phyloP scores from a whole-genome alignment of 108 stramenopile genomes.

The Nitzschia inconspicua region DNA sequence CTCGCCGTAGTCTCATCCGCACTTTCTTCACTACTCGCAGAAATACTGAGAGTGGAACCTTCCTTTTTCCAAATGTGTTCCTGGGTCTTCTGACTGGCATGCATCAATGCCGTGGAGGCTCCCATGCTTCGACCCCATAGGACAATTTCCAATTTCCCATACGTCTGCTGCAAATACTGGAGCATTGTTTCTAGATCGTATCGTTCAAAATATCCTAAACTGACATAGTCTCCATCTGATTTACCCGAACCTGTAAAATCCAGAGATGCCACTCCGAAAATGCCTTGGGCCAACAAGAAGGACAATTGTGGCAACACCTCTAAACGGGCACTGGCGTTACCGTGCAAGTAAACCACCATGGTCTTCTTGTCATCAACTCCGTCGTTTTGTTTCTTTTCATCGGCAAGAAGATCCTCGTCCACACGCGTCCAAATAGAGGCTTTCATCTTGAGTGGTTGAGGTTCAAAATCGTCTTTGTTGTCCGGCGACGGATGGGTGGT shows the following conservation, averaged over 20 bases:
- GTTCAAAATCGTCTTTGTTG: background rate
- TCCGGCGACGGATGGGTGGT: background rate
- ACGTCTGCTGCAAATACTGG: slow-evolving; percentile 73
- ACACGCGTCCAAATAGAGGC: slow-evolving; percentile 8
- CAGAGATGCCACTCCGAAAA: slow-evolving; percentile 83
- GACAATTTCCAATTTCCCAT: slow-evolving; percentile 75
- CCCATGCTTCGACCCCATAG: slow-evolving; percentile 98
- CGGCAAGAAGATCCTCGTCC: background rate
- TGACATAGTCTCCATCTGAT: slow-evolving; percentile 91
- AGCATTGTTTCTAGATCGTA: slow-evolving; percentile 88
- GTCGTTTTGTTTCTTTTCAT: background rate
- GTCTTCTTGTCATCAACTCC: slow-evolving; percentile 18
- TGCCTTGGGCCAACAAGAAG: slow-evolving; percentile 75
- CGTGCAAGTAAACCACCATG: slow-evolving; percentile 85
- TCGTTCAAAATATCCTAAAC: slow-evolving; percentile 91
- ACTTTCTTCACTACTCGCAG: background rate
- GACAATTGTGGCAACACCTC: slow-evolving; percentile 85
- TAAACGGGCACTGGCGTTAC: slow-evolving; percentile 75
- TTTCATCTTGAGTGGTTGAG: background rate
- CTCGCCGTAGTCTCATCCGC: background rate
- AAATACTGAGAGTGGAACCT: background rate
- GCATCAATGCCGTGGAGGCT: slow-evolving; percentile 94
- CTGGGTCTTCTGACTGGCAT: slow-evolving; percentile 78
- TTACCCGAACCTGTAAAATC: slow-evolving; percentile 95
- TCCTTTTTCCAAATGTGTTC: background rate